Evolutionary conservation across 352 stramenopile genomes (phyloP), one percentile per base, ranked within the genome.

Genomic region (Globisporangium viniferum): DNA sequence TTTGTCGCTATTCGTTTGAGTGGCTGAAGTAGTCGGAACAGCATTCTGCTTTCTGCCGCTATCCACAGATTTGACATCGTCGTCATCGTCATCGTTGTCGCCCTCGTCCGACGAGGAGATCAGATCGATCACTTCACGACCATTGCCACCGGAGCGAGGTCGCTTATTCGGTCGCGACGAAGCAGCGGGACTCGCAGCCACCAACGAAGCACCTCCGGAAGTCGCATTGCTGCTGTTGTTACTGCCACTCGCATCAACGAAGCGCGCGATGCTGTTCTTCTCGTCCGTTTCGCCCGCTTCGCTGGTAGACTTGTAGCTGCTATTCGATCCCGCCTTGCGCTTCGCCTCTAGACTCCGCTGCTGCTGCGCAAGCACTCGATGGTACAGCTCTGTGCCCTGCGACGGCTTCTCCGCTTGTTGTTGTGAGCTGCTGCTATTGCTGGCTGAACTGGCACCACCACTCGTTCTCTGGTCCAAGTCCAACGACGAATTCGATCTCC

Each of bases 41-140:
- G 18, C 20, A 8, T 24, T 51, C 44, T 51, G 44, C 18, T 48
- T 24, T 9, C 27, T 14, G 5, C 61, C 49, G 31, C 31, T 33
- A 39, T 60, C 22, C 20, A n/a, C 62, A 20, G 20, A 31, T 5
- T 29, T 54, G 9, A 12, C 55, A 24, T 62, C 22, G 24, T 24
- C 18, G 3, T 24, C 22, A 12, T 27, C n/a, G 10, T 48, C 20
- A 29, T 59, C 64, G 0, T 66, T 55, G 2, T 62, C 53, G 9
- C 63, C 68, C 7, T 77, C 73, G n/a, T 80, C 73, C 36, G 73
- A 70, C 5, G 73, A 79, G 6, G 73, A 80, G 27, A 80, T 80
- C 55, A 80, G 59, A 64, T 77, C 73, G 31, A 80, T 80, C 20
- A 80, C 54, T n/a, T 70, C 71, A 7, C 39, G 56, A 2, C 35